Percentiles rank a stretch among this genome's conserved stretches.
phyloP scores from a whole-genome alignment of 768 basidiomycete genomes.

The Hebeloma cylindrosporum region DNA sequence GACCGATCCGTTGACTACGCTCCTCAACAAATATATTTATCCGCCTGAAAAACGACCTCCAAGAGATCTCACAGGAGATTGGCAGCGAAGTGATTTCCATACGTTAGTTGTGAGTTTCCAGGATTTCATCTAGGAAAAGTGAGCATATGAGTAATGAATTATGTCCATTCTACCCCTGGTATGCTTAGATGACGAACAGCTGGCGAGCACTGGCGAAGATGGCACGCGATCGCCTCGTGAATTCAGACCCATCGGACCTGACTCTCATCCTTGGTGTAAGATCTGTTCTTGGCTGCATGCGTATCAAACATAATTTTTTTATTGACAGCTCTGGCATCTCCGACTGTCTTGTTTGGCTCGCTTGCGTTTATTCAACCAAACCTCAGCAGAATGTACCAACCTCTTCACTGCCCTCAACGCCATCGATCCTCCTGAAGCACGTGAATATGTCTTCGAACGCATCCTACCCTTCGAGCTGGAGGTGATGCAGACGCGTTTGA shows the following conservation, averaged over 20 bases:
- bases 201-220: constrained; percentile 85
- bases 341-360: constrained; percentile 78
- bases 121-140: constrained; percentile 5
- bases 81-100: constrained; percentile 70
- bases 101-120: constrained; percentile 69
- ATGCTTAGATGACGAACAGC: constrained; percentile 76
- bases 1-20: constrained; percentile 82
- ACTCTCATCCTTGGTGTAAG: constrained; percentile 66
- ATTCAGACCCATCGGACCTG: constrained; percentile 68
- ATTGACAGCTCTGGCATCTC: constrained; percentile 74
- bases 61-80: constrained; percentile 75
- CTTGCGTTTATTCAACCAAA: constrained; percentile 82
- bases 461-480: constrained; percentile 61
- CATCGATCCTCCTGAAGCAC: constrained; percentile 52
- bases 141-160: constrained; percentile 6
- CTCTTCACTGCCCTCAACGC: constrained; percentile 69
- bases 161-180: constrained; percentile 1
- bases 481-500: constrained; percentile 71
- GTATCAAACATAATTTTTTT: background rate
- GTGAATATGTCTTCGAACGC: constrained; percentile 58
- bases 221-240: constrained; percentile 77
- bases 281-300: background rate
- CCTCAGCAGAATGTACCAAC: constrained; percentile 81
- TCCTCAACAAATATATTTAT: constrained; percentile 81
- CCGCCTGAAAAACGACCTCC: constrained; percentile 72